Percentiles rank a stretch among this genome's conserved stretches.
Evolutionary conservation across 2,329 filamentous ascomycete genomes (phyloP).

Genomic region (Coniosporium tulheliwenetii): DNA sequence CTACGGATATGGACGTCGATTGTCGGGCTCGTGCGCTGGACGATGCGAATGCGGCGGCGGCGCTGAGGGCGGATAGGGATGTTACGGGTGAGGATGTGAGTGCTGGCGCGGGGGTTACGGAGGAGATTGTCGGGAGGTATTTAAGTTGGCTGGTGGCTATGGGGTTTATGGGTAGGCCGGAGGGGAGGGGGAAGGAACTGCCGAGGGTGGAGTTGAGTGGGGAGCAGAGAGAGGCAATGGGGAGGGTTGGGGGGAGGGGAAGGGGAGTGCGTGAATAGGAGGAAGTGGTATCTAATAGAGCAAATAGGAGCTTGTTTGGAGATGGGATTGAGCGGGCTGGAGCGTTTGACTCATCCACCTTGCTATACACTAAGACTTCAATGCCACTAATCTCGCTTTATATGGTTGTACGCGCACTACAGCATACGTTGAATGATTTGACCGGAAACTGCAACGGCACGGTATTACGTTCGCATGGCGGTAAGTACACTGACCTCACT

Average conservation of each 20-base stretch:
- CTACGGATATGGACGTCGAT: constrained; percentile 51
- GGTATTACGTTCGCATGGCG: too few relatives aligned
- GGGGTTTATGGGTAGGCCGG: constrained; percentile 37
- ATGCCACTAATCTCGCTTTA: too few relatives aligned
- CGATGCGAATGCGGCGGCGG: constrained; percentile 50
- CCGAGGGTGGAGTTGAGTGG: constrained; percentile 29
- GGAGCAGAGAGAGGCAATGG: constrained; percentile 32
- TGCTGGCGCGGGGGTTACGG: constrained; percentile 38
- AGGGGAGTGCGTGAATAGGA: constrained; percentile 4
- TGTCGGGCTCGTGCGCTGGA: constrained; percentile 61
- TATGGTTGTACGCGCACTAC: too few relatives aligned
- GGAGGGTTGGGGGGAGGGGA: constrained; percentile 38
- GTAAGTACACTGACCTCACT: too few relatives aligned
- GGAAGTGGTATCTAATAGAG: background rate
- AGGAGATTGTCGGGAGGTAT: constrained; percentile 48
- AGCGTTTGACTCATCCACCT: too few relatives aligned
- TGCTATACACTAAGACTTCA: too few relatives aligned
- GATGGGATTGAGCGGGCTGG: too few relatives aligned
- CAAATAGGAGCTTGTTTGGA: too few relatives aligned
- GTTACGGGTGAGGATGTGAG: constrained; percentile 39
- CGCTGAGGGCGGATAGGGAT: constrained; percentile 44
- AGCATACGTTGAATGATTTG: too few relatives aligned
- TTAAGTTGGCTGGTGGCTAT: constrained; percentile 46
- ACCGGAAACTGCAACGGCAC: too few relatives aligned
- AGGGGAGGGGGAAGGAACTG: constrained; percentile 19